A percentile compares a stretch with the other conserved stretches of the same genome.
phyloP scores from a whole-genome alignment of 1,284 basidiomycete genomes.

The Rhodotorula sp. region DNA sequence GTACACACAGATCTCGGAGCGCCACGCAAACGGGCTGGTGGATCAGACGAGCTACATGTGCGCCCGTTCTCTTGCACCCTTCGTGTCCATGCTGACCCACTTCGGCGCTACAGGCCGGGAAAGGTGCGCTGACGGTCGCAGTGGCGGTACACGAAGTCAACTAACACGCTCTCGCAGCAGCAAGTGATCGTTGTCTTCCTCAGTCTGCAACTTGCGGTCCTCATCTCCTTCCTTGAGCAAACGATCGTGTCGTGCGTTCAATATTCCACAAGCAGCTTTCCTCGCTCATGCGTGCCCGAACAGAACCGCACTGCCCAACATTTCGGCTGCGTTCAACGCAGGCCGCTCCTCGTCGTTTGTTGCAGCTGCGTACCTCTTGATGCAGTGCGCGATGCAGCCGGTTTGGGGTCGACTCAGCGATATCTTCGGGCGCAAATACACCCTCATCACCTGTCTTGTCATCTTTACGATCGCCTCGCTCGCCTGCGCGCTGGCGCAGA shows the following conservation, averaged over 20 bases:
- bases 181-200: constrained; percentile 29
- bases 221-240: constrained; percentile 60
- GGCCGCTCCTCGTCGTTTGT: constrained; percentile 71
- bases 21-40: constrained; percentile 52
- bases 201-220: constrained; percentile 50
- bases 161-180: neutral
- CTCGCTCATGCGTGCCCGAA: neutral
- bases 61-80: neutral
- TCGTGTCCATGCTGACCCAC: constrained; percentile 48
- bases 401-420: constrained; percentile 70
- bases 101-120: constrained; percentile 52
- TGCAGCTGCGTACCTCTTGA: constrained; percentile 65
- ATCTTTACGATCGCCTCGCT: constrained; percentile 55
- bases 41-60: constrained; percentile 54
- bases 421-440: constrained; percentile 69
- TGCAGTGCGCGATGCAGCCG: constrained; percentile 66
- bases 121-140: constrained; percentile 25
- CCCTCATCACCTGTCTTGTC: constrained; percentile 59
- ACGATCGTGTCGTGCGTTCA: constrained; percentile 54
- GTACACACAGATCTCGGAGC: neutral
- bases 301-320: constrained; percentile 39
- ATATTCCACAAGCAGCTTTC: accelerated
- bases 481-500: constrained; percentile 62
- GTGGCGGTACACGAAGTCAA: no score
- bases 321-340: constrained; percentile 67